Conservation (phyloP, 2,329 filamentous ascomycete genomes). For the Penicillium sp. region DNA sequence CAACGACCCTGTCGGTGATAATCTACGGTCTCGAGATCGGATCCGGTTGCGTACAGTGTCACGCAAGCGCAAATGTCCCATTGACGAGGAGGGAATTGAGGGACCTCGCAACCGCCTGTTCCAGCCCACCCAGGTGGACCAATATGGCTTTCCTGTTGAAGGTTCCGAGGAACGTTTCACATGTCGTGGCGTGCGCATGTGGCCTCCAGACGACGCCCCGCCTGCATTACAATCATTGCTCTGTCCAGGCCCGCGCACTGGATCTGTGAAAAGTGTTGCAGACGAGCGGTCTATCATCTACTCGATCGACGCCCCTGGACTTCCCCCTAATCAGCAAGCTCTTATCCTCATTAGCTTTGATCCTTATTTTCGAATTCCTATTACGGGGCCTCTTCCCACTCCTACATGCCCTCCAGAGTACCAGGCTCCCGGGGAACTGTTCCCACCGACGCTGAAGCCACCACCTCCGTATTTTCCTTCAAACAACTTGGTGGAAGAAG, state of each 20-base stretch:
- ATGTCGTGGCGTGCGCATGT: conserved; percentile 41
- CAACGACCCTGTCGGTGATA: conserved; percentile 36
- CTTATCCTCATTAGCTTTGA: conserved; percentile 44
- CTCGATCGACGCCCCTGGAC: conserved; percentile 32
- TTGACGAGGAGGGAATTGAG: conserved; percentile 34
- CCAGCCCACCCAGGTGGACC: conserved; percentile 27
- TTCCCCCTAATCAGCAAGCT: conserved; percentile 26
- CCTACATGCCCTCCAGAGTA: background rate
- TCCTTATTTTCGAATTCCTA: conserved; percentile 33
- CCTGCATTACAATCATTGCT: conserved; percentile 39
- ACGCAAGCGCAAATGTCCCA: conserved; percentile 41
- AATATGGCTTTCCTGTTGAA: conserved; percentile 28
- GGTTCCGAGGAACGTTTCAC: conserved; percentile 40
- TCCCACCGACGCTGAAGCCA: background rate
- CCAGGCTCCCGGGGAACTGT: background rate
- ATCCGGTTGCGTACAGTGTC: conserved; percentile 44
- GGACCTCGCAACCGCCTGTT: conserved; percentile 28
- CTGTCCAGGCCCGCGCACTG: conserved; percentile 37
- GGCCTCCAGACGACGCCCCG: conserved; percentile 43
- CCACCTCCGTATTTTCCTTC: background rate
- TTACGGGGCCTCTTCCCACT: conserved; percentile 4
- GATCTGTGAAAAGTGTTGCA: conserved; percentile 34
- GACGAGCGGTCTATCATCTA: conserved; percentile 45
- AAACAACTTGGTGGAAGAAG: conserved; percentile 2
- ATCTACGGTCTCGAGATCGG: conserved; percentile 36